Evolutionary conservation across 148 eudicot genomes (phyloP), one percentile per base, ranked within the genome.

Genomic region (Drosera capensis): DNA sequence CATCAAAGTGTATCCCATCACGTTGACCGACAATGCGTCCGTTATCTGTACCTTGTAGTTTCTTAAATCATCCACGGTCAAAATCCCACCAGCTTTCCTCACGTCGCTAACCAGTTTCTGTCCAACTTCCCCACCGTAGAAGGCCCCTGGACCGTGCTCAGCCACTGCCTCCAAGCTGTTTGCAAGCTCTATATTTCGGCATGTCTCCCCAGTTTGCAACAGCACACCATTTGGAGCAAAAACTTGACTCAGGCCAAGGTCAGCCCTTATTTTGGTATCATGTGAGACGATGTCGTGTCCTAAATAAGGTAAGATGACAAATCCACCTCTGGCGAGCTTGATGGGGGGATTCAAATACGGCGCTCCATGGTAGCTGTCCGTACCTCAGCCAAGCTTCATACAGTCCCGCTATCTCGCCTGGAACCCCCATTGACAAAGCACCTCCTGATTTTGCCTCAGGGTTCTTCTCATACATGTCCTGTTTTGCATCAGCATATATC

Each of bases 401-500:
- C 17, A 90, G 93, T 21, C 90, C 95, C 43, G 95, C 95, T 56
- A 84, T 51, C 66, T 84, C 95, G 7, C 90, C 82, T 0, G 95
- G 97, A 22, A 84, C 88, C 0, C 85, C 97, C 65, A 72, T 72
- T 18, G 97, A 70, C 40, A 90, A 54, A n/a, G 87, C 76, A 39
- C 97, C 97, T 2, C 14, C 0, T 23, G 14, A 42, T 62, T 84
- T 84, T 22, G 83, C 57, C 11, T 20, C 22, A 2, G 68, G 65
- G 49, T 71, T 55, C 28, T 64, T 54, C 41, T 52, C 67, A 46
- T 84, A 84, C 95, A 80, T 84, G 68, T 71, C 53, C 94, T 84
- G 80, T 67, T 49, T 55, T 5, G 19, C 3, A 9, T n/a, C n/a
- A n/a, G n/a, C n/a, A n/a, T n/a, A n/a, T n/a, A n/a, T n/a, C n/a